A percentile compares a stretch with the other conserved stretches of the same genome.
These are phyloP conservation scores for Setomelanomma holmii DNA, from an alignment of 2,329 filamentous ascomycete genomes.

Conservation along the genomic window DNA sequence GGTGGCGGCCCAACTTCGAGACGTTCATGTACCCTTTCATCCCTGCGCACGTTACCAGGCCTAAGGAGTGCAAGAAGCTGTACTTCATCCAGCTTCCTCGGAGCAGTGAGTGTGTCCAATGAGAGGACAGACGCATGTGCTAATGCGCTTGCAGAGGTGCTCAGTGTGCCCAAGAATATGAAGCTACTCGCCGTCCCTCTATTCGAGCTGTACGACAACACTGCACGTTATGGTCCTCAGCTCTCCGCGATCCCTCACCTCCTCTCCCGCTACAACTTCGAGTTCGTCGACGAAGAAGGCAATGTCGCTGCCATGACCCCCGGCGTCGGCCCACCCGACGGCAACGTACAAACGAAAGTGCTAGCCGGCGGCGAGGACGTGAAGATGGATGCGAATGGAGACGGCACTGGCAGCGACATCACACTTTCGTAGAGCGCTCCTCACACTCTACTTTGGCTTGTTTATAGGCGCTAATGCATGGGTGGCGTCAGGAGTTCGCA, in stretches of 20 bases:
- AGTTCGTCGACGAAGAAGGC: constrained; percentile 93
- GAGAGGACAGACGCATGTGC: neutral
- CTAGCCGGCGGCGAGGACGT: constrained; percentile 48
- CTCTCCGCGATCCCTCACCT: constrained; percentile 95
- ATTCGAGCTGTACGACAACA: constrained; percentile 98
- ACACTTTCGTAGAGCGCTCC: constrained; percentile 37
- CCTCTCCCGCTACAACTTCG: constrained; percentile 94
- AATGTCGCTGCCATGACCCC: constrained; percentile 86
- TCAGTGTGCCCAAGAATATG: constrained; percentile 99
- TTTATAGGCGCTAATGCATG: constrained; percentile 7
- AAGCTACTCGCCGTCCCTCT: constrained; percentile 95
- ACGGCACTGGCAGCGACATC: constrained; percentile 42
- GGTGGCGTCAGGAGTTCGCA: constrained; percentile 7
- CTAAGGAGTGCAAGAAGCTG: constrained; percentile 99
- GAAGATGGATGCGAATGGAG: constrained; percentile 48
- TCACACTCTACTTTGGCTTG: neutral
- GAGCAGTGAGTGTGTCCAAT: constrained; percentile 68
- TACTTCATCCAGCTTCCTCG: constrained; percentile 95
- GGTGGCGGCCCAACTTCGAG: constrained; percentile 99
- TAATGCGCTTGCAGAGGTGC: constrained; percentile 69
- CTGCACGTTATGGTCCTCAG: constrained; percentile 90
- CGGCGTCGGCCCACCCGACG: constrained; percentile 68
- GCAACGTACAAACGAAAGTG: constrained; percentile 42
- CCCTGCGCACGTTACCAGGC: constrained; percentile 91
- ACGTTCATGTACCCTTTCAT: constrained; percentile 99